phyloP scores from a whole-genome alignment of 2,329 filamentous ascomycete species.

The Macroventuria anomochaeta region DNA sequence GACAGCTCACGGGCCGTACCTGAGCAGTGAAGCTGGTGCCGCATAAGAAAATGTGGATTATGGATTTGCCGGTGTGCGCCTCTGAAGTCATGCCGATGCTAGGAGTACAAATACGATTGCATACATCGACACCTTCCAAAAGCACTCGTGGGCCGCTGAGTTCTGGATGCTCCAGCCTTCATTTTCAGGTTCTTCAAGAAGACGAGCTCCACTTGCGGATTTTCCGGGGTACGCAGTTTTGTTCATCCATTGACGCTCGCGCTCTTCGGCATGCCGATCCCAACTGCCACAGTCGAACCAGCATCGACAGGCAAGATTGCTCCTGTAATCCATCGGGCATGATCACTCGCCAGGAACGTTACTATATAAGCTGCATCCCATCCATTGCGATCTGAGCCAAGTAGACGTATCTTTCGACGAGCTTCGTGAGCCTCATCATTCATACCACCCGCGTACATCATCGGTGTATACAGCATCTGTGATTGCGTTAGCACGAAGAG shows the following conservation, averaged over 20 bases:
- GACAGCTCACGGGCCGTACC: background rate
- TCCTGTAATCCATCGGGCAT: constrained; percentile 60
- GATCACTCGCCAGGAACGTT: constrained; percentile 59
- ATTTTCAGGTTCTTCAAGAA: no score
- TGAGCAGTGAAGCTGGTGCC: background rate
- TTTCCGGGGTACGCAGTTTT: background rate
- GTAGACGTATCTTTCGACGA: constrained; percentile 57
- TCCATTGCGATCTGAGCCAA: constrained; percentile 62
- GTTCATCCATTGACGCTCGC: constrained; percentile 36
- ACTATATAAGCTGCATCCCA: constrained; percentile 62
- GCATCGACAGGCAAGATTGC: constrained; percentile 39
- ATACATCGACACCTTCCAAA: background rate
- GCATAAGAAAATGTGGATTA: background rate
- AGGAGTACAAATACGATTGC: background rate
- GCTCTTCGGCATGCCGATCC: constrained; percentile 27
- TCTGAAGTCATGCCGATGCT: background rate
- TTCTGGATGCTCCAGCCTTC: background rate
- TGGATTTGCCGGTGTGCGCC: background rate
- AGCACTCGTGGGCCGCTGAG: background rate
- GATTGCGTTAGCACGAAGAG: background rate
- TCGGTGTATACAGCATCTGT: constrained; percentile 61
- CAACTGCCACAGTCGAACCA: constrained; percentile 39
- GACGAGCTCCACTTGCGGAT: background rate
- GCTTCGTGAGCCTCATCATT: constrained; percentile 57
- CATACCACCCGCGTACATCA: constrained; percentile 62